Evolutionary conservation across 1,284 basidiomycete genomes (phyloP), one percentile per base, ranked within the genome.

Genomic region (Mrakiaceae sp.): DNA sequence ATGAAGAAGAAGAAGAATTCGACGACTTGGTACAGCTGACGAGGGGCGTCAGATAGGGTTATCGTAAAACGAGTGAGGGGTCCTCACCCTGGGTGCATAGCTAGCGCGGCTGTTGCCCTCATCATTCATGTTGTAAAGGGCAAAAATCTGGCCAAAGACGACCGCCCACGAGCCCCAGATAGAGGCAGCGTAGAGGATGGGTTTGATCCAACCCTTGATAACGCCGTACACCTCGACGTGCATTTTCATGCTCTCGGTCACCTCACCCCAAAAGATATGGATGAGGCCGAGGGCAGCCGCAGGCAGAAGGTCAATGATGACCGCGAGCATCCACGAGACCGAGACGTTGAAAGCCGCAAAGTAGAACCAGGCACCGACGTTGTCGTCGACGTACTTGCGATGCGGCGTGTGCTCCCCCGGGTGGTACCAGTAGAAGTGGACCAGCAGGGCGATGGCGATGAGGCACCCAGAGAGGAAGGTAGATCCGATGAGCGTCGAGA

Each of bases 261-360:
- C 82, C 70, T 87, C 86, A 1, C 87, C 87, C 87, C 87, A 88
- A 10, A 79, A 75, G 5, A 81, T 74, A 40, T 81, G 77, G 67
- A 88, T 80, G 63, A 81, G 68, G 68, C 80, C 79, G 53, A 80
- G 81, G 60, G 79, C 70, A 58, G 85, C 64, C 54, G 78, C 76
- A 10, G 86, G 87, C 62, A 86, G 72, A 62, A 88, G 75, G 72
- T 88, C 84, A 69, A 87, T 78, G 67, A 85, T 74, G 74, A 87
- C 78, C 5, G 84, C 87, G 44, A 88, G 81, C 69, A 79, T 84
- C 87, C 87, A 88, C 3, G 87, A 88, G 60, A 87, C 79, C 64
- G 86, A 74, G 60, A 88, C 75, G 72, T 88, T 88, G 48, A 84
- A 81, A 3, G 86, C 86, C 8, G 82, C 83, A 86, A 87, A 88